phyloP scores from a whole-genome alignment of 352 stramenopile species.

The Phytophthora citrophthora region DNA sequence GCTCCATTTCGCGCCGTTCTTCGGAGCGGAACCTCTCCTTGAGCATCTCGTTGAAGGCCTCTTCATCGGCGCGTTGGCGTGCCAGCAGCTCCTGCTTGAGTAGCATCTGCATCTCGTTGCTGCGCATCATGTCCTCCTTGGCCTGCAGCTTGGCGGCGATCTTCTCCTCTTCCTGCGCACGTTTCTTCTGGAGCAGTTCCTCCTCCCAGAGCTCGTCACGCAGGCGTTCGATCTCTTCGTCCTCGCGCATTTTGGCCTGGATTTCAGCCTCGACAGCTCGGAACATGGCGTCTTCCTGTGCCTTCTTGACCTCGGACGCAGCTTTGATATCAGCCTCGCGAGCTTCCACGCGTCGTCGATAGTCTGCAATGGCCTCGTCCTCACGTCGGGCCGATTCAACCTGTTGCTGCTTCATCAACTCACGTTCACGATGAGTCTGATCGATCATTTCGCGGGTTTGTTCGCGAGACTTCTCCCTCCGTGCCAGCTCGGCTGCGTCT shows the following conservation, averaged over 20 bases:
- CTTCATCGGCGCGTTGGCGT: constrained; percentile 66
- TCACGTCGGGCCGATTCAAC: constrained; percentile 41
- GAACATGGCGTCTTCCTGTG: constrained; percentile 75
- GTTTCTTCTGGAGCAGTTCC: constrained; percentile 82
- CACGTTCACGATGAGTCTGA: constrained; percentile 51
- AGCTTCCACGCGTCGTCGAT: constrained; percentile 50
- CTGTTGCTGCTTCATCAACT: constrained; percentile 28
- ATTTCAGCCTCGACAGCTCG: constrained; percentile 86
- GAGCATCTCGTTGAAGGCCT: constrained; percentile 76
- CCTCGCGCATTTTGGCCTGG: constrained; percentile 73
- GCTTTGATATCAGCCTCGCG: constrained; percentile 58
- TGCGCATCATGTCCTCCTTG: constrained; percentile 88
- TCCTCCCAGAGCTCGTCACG: constrained; percentile 94
- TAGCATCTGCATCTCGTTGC: constrained; percentile 75
- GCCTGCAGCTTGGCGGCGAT: constrained; percentile 63
- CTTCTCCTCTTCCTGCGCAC: constrained; percentile 76
- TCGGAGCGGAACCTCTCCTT: constrained; percentile 68
- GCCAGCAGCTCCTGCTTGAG: constrained; percentile 65
- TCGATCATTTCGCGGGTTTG: constrained; percentile 65
- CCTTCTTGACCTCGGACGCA: constrained; percentile 76
- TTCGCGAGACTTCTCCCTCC: constrained; percentile 64
- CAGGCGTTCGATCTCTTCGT: constrained; percentile 89
- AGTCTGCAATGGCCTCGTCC: constrained; percentile 60
- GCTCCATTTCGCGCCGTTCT: constrained; percentile 68
- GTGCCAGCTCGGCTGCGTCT: constrained; percentile 78